Percentiles rank a stretch among this genome's conserved stretches.
These are phyloP conservation scores for Zygoascus sp. DNA, from an alignment of 1,139 yeast species.

Conservation along the genomic window DNA sequence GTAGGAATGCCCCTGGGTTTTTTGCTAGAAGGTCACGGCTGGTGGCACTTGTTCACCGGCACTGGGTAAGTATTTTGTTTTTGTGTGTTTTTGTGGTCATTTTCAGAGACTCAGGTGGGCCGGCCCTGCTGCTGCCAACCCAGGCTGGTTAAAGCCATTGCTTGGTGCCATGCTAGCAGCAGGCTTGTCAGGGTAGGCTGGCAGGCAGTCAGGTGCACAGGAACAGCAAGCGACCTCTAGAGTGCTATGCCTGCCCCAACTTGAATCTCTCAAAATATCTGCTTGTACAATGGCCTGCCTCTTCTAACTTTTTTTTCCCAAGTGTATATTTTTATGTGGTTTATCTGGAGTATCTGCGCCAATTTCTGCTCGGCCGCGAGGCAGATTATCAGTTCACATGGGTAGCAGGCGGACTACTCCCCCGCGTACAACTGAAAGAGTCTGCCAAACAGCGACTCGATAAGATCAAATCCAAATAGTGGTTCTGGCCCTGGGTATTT, in stretches of 20 bases:
- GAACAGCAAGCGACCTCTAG: too few relatives aligned
- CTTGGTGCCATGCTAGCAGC: neutral
- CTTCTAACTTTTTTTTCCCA: constrained; percentile 11
- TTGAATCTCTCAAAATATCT: too few relatives aligned
- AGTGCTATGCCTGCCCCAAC: too few relatives aligned
- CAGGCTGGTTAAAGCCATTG: too few relatives aligned
- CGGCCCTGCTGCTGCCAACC: too few relatives aligned
- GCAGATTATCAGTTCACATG: constrained; percentile 50
- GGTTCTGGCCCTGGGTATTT: neutral
- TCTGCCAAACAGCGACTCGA: neutral
- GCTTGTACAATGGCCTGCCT: neutral
- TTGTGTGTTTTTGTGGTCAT: neutral
- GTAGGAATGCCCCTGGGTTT: constrained; percentile 89
- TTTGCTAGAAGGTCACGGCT: constrained; percentile 86
- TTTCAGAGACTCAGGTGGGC: too few relatives aligned
- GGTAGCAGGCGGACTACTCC: constrained; percentile 45
- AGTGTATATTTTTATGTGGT: constrained; percentile 61
- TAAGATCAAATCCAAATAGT: constrained; percentile 2
- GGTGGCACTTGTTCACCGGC: constrained; percentile 70
- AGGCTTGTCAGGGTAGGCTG: too few relatives aligned
- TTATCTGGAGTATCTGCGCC: constrained; percentile 61
- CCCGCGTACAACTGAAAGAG: constrained; percentile 31
- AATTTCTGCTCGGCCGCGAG: constrained; percentile 51
- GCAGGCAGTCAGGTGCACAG: too few relatives aligned
- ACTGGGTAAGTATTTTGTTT: constrained; percentile 14